phyloP scores from a whole-genome alignment of 768 basidiomycete species.

The Boletus eberwhitei region DNA sequence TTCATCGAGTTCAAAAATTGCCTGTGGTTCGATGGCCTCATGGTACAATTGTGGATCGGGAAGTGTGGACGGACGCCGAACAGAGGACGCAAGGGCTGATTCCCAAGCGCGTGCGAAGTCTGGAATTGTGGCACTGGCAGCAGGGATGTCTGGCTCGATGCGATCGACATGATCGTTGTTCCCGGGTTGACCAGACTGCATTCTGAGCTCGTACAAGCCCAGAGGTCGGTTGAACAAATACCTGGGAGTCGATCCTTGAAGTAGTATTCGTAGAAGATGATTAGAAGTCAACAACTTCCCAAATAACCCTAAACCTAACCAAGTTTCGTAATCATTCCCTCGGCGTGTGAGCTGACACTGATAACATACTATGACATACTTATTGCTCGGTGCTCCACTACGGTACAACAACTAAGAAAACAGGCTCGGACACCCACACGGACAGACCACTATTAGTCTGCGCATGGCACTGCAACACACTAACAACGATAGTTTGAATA shows the following conservation, averaged over 20 bases:
- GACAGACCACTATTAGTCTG: too few species aligned
- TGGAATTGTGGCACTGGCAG: conserved; percentile 3
- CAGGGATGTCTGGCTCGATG: neutral
- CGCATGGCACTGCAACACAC: too few species aligned
- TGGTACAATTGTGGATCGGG: conserved; percentile 21
- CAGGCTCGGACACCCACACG: neutral
- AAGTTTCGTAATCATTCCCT: neutral
- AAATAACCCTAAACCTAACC: neutral
- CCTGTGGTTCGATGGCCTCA: conserved; percentile 12
- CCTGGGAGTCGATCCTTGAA: too few species aligned
- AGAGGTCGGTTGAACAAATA: neutral
- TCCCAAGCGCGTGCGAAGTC: conserved; percentile 22
- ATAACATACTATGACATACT: too few species aligned
- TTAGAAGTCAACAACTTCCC: neutral
- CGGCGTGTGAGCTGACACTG: too few species aligned
- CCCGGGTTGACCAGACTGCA: conserved; percentile 4
- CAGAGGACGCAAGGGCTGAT: conserved; percentile 8
- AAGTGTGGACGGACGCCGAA: conserved; percentile 26
- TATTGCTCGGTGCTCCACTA: too few species aligned
- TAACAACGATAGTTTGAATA: neutral
- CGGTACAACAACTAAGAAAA: neutral
- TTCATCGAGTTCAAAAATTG: conserved; percentile 29
- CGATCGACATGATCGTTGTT: neutral
- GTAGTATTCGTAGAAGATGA: neutral
- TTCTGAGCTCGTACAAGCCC: neutral